Percentiles rank a stretch among this genome's conserved stretches.
Conservation (phyloP, 345 rosid genomes). For the Eutrema japonicum region DNA sequence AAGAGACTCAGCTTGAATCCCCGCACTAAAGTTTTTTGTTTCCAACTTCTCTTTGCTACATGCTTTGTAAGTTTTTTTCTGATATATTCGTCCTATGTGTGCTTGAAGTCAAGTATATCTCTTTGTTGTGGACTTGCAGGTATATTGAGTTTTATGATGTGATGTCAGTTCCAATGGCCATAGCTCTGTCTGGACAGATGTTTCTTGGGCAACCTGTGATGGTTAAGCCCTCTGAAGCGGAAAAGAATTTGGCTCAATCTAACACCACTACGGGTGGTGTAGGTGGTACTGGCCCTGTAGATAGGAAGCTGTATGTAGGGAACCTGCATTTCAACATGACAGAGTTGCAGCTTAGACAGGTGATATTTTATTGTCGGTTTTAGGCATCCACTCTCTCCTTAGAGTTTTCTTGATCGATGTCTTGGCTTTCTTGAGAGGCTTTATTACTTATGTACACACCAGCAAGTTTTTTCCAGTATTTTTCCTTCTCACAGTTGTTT, state of each 20-base stretch:
- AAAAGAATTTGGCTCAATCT: constrained; percentile 91
- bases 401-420: constrained; percentile 8
- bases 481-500: constrained; percentile 4
- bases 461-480: not conserved
- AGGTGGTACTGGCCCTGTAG: constrained; percentile 69
- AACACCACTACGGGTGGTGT: constrained; percentile 55
- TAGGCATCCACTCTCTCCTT: constrained; percentile 11
- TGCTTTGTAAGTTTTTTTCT: constrained; percentile 59
- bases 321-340: constrained; percentile 93
- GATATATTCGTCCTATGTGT: constrained; percentile 29
- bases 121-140: constrained; percentile 58
- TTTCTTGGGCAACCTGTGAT: constrained; percentile 94
- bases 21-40: constrained; percentile 68
- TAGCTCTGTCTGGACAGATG: constrained; percentile 84
- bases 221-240: constrained; percentile 99
- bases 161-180: constrained; percentile 98
- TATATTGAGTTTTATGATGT: constrained; percentile 92
- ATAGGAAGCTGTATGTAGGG: constrained; percentile 92
- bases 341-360: constrained; percentile 92
- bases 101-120: constrained; percentile 49
- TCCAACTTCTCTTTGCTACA: constrained; percentile 61
- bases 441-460: constrained; percentile 10
- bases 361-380: constrained; percentile 23
- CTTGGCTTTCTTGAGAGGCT: not conserved
- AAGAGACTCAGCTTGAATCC: constrained; percentile 81